Evolutionary conservation across 2,329 filamentous ascomycete genomes (phyloP).

Genomic region (Clarireedia paspali): DNA sequence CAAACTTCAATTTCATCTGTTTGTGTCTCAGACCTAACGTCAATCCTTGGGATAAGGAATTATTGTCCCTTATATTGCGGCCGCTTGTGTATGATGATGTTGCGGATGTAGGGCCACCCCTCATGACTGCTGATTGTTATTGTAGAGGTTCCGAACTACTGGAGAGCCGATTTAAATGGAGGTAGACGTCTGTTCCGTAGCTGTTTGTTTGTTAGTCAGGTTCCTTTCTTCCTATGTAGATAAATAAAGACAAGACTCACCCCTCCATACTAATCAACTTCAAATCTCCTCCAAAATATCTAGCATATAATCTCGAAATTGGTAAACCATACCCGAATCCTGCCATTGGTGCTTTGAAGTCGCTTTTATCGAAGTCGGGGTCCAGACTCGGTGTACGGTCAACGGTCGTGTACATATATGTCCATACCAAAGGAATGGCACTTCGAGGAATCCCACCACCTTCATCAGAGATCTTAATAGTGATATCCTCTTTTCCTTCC

Average conservation of each 20-base stretch:
- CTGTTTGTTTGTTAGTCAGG: slow-evolving; percentile 38
- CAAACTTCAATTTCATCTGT: slow-evolving; percentile 57
- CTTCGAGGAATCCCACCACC: slow-evolving; percentile 91
- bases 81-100: not conserved
- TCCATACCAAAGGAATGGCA: slow-evolving; percentile 96
- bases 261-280: slow-evolving; percentile 99
- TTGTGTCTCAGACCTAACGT: slow-evolving; percentile 44
- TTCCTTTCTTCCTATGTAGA: not conserved
- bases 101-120: slow-evolving; percentile 38
- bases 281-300: slow-evolving; percentile 95
- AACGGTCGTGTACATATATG: slow-evolving; percentile 99
- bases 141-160: slow-evolving; percentile 94
- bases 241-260: slow-evolving; percentile 44
- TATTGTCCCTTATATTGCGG: slow-evolving; percentile 36
- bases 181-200: slow-evolving; percentile 96
- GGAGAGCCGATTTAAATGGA: slow-evolving; percentile 91
- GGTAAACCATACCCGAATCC: slow-evolving; percentile 97
- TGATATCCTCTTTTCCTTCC: slow-evolving; percentile 97
- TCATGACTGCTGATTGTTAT: slow-evolving; percentile 80
- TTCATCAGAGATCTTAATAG: slow-evolving; percentile 96
- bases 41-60: slow-evolving; percentile 53
- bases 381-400: slow-evolving; percentile 92
- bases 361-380: slow-evolving; percentile 96
- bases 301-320: slow-evolving; percentile 86
- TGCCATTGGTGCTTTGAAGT: slow-evolving; percentile 99